Conservation (phyloP, 2,329 filamentous ascomycete species). For the Aureobasidium sp. region DNA sequence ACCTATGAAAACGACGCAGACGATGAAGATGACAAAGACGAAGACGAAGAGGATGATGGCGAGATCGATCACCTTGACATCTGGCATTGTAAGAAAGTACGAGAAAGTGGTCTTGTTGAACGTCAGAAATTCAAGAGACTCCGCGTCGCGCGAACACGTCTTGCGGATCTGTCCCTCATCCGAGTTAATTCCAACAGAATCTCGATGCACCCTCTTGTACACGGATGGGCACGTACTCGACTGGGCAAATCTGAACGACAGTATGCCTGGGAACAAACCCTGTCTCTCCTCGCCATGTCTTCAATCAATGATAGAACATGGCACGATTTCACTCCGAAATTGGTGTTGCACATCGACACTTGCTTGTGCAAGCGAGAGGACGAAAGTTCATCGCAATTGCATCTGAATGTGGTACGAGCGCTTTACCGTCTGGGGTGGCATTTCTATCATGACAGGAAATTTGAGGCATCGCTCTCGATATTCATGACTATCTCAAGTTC, state of each 20-base stretch:
- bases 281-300: background rate
- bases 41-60: background rate
- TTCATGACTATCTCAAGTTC: background rate
- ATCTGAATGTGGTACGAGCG: background rate
- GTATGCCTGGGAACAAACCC: background rate
- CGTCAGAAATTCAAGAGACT: background rate
- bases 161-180: background rate
- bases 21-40: background rate
- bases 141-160: background rate
- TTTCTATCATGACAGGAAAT: background rate
- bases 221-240: conserved; percentile 7
- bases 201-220: conserved; percentile 13
- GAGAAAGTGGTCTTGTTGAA: background rate
- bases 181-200: background rate
- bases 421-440: background rate
- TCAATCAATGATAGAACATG: background rate
- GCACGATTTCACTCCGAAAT: background rate
- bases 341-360: background rate
- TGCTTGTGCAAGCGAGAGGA: background rate
- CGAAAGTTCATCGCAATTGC: background rate
- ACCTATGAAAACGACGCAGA: too few relatives aligned
- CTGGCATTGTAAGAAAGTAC: background rate
- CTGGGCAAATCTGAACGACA: background rate
- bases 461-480: background rate
- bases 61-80: background rate